Evolutionary conservation across 306 rosid species (phyloP), one percentile per base, ranked within the genome.

Genomic region (Quercus mongolica): DNA sequence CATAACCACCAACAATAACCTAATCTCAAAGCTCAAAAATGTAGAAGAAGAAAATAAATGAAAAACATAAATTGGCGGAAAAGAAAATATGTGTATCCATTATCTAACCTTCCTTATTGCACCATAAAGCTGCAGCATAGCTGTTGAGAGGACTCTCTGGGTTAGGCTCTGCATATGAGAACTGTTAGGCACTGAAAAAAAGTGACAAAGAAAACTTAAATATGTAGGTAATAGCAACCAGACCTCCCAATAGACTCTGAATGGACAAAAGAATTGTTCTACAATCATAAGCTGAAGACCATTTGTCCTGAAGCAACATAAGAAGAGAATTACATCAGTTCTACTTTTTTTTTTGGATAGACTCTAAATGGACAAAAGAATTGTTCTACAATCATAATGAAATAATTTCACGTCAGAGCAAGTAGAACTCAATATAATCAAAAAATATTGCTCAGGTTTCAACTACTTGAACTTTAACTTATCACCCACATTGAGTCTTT

Each of bases 251-350:
- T 83, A 95, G 91, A 88, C 96, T 91, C 79, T 95, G 99, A 74
- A 95, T 91, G 58, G 99, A 95, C 68, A 95, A 81, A 83, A 95
- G 98, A 79, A 95, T 95, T 64, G 99, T 92, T 84, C 99, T 90
- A 80, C 99, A 92, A 83, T 95, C 99, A 78, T 95, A 93, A 58
- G 99, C 97, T 1, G 99, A 95, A 83, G 99, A 95, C 99, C 99
- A 95, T 85, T 93, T 93, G 88, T 95, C 99, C 98, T 95, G 77
- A 10, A 58, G 51, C 81, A 85, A 64, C 4, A 69, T 56, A 75
- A 0, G 74, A 31, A 72, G 46, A 71, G 35, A 56, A 78, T 31
- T 65, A 28, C 46, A 80, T 79, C 33, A 52, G 80, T 75, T 20
- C 17, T n/a, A 67, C 69, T 38, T 41, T 41, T 41, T 38, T 41